Evolutionary conservation across 768 basidiomycete genomes (phyloP).

Genomic region (Postia placenta): DNA sequence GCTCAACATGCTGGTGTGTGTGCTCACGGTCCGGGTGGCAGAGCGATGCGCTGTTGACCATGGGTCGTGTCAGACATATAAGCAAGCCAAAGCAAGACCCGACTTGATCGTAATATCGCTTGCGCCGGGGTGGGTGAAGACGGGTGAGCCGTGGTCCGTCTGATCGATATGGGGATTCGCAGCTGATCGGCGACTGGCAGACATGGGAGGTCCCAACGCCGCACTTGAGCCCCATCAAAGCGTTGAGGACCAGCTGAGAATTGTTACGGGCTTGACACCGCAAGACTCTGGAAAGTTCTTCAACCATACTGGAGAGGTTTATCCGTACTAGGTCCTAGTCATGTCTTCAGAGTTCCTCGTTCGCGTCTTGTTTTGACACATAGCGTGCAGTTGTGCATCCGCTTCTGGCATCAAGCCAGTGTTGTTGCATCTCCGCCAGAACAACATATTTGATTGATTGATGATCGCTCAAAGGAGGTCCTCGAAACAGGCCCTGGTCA

Average conservation of each 20-base stretch:
- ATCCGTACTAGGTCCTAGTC: constrained; percentile 9
- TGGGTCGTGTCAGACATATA: constrained; percentile 10
- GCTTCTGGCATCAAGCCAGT: too few species aligned
- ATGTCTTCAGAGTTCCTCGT: too few species aligned
- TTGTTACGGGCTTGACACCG: constrained; percentile 4
- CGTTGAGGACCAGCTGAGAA: constrained; percentile 5
- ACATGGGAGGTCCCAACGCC: constrained; percentile 11
- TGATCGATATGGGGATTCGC: not conserved
- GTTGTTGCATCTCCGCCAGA: too few species aligned
- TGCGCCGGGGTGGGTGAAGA: constrained; percentile 12
- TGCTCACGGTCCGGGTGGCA: too few species aligned
- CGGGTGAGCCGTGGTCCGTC: not conserved
- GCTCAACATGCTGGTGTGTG: constrained; percentile 33
- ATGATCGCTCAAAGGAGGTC: too few species aligned
- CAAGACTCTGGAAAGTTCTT: constrained; percentile 7
- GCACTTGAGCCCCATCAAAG: constrained; percentile 8
- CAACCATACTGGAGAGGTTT: not conserved
- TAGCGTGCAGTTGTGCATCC: too few species aligned
- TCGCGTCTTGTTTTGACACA: too few species aligned
- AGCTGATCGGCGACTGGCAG: not conserved
- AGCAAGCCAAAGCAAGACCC: constrained; percentile 9
- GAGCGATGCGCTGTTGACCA: not conserved
- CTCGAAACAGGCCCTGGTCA: too few species aligned
- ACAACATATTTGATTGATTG: too few species aligned
- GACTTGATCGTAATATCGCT: constrained; percentile 8